Evolutionary conservation across 495 filamentous ascomycete genomes (phyloP).

Genomic region (Patellaria atrata): DNA sequence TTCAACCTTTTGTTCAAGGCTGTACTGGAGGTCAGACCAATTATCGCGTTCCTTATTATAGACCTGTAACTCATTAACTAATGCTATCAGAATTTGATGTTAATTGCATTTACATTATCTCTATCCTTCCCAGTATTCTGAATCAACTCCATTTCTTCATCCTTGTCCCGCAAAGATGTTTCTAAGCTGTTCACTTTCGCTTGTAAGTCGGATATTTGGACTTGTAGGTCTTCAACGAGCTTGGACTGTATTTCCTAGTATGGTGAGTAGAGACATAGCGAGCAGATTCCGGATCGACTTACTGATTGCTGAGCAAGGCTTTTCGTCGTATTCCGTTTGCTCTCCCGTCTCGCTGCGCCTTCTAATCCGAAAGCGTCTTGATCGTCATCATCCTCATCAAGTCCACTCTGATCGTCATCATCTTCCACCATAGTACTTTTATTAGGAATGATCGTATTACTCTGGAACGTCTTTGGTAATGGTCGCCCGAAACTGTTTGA

Average conservation of each 20-base stretch:
- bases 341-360: conserved; percentile 25
- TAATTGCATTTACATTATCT: conserved; percentile 30
- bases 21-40: conserved; percentile 58
- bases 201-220: conserved; percentile 58
- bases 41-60: conserved; percentile 41
- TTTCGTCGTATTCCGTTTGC: conserved; percentile 37
- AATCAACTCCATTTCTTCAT: conserved; percentile 39
- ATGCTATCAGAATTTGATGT: neutral
- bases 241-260: conserved; percentile 6
- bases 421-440: conserved; percentile 98
- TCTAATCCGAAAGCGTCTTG: conserved; percentile 52
- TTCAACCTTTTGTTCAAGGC: conserved; percentile 63
- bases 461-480: conserved; percentile 80
- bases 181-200: conserved; percentile 64
- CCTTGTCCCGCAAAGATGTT: conserved; percentile 38
- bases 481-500: conserved; percentile 43
- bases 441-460: conserved; percentile 89
- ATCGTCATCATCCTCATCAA: conserved; percentile 48
- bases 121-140: conserved; percentile 29
- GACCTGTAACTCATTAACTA: conserved; percentile 12
- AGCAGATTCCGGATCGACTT: no score
- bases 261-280: neutral
- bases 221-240: conserved; percentile 32
- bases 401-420: conserved; percentile 55
- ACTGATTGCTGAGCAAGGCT: no score